Evolutionary conservation across 164 flowering plant genomes (phyloP), one percentile per base, ranked within the genome.

Genomic region (Aristolochia californica): DNA sequence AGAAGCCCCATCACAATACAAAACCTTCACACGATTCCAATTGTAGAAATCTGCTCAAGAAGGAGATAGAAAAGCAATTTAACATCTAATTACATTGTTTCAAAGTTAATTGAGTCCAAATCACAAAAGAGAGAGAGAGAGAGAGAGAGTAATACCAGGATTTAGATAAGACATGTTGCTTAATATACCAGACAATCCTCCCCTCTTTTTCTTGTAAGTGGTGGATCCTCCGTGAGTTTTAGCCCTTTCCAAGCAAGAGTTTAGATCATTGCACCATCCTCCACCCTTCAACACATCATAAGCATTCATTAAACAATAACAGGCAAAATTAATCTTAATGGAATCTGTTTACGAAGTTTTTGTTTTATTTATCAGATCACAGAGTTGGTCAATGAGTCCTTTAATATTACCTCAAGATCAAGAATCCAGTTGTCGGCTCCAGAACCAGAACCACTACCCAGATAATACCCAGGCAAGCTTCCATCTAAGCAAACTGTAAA

Each of bases 1-100:
- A 17, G 99, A 94, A 23, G 86, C 99, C 68, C 97, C 99, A 68
- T 94, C 99, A 56, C 99, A 94, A 53, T 94, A 94, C 47, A 96
- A 75, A 43, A 94, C 65, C 81, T 90, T 94, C 51, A 90, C 99
- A 1, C 91, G 85, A 69, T 90, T 94, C 99, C 99, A 94, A 61
- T 87, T 84, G 82, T 89, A 80, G 69, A 94, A 94, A 74, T 94
- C 99, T 94, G 86, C 16, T 28, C 34, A 49, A 20, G 53, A 9
- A 20, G 12, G 13, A 13, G 17, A 55, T 20, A 5, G 30, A n/a
- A 59, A 10, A 28, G 10, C n/a, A 27, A n/a, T 47, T 5, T 58
- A 5, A 16, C 23, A 10, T 20, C 12, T 26, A 55, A 38, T 5
- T 20, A 34, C 5, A 18, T 24, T 56, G 7, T 13, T 22, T 27